Evolutionary conservation across 2,329 filamentous ascomycete genomes (phyloP).

Genomic region (Botrytis galanthina): DNA sequence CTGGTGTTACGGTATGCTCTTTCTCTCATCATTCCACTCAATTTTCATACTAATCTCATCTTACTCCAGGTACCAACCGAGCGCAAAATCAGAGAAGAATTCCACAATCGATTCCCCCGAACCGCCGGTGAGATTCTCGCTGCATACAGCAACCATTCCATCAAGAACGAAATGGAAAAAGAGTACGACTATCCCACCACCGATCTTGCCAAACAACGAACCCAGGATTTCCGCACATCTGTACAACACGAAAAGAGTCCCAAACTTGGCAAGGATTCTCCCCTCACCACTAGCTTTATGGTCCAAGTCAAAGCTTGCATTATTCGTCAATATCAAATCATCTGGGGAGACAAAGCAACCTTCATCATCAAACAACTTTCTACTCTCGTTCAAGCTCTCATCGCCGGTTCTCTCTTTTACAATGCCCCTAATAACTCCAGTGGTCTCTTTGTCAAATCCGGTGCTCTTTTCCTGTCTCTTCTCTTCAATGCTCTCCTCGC

Average conservation of each 20-base stretch:
- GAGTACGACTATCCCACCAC: constrained; percentile 58
- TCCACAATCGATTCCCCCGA: constrained; percentile 46
- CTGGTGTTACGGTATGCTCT: constrained; percentile 45
- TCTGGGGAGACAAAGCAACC: constrained; percentile 63
- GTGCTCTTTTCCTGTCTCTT: constrained; percentile 62
- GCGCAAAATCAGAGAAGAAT: constrained; percentile 53
- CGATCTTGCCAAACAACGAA: constrained; percentile 44
- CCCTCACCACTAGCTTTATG: constrained; percentile 54
- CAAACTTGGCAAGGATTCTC: constrained; percentile 51
- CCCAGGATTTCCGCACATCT: constrained; percentile 52
- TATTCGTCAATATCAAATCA: constrained; percentile 61
- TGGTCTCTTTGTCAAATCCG: constrained; percentile 63
- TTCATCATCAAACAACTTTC: constrained; percentile 61
- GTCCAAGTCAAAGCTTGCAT: constrained; percentile 57
- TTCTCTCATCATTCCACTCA: not conserved
- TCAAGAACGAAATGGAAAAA: constrained; percentile 49
- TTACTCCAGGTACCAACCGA: constrained; percentile 50
- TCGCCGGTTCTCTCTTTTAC: constrained; percentile 67
- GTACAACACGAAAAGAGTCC: constrained; percentile 55
- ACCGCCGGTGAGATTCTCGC: constrained; percentile 45
- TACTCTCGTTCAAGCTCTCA: constrained; percentile 57
- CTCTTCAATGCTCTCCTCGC: constrained; percentile 61
- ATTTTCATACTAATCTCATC: not conserved
- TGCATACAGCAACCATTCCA: constrained; percentile 52
- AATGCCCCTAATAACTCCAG: constrained; percentile 55